Conservation (phyloP, 441 rosid species). For the Manihot esculenta region DNA sequence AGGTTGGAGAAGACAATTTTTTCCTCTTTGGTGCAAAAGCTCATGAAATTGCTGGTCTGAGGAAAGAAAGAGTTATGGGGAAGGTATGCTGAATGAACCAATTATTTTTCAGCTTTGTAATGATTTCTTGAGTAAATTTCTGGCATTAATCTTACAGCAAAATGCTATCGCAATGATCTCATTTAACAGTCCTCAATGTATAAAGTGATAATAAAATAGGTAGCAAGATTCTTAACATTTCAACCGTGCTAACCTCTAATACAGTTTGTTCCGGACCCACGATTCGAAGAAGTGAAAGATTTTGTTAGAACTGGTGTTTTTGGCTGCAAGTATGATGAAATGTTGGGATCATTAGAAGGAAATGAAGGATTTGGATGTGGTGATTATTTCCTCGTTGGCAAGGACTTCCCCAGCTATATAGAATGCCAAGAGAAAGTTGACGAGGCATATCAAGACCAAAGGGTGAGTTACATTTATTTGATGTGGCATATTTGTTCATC, state of each 20-base stretch:
- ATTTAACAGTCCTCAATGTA: no score
- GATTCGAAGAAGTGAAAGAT: conserved; percentile 81
- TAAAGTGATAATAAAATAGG: no score
- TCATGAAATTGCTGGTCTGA: conserved; percentile 70
- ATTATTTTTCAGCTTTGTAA: background rate
- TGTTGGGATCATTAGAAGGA: conserved; percentile 89
- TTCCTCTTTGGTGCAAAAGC: conserved; percentile 95
- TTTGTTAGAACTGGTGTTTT: conserved; percentile 72
- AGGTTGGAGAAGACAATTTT: conserved; percentile 93
- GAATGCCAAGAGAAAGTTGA: conserved; percentile 92
- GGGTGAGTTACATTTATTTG: conserved; percentile 43
- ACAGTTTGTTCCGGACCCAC: conserved; percentile 84
- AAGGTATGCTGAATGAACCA: conserved; percentile 48
- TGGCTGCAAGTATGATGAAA: conserved; percentile 67
- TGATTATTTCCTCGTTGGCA: conserved; percentile 93
- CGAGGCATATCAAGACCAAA: conserved; percentile 69
- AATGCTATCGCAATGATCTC: conserved; percentile 3
- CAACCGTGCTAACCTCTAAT: conserved; percentile 15
- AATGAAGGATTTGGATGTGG: conserved; percentile 82
- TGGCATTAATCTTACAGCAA: background rate
- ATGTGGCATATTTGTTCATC: background rate
- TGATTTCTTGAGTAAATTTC: background rate
- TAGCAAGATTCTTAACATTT: background rate
- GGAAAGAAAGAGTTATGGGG: conserved; percentile 85
- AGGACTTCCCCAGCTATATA: conserved; percentile 90